These are phyloP conservation scores for Russula brevipes DNA, from an alignment of 768 basidiomycete species.

Conservation along the genomic window DNA sequence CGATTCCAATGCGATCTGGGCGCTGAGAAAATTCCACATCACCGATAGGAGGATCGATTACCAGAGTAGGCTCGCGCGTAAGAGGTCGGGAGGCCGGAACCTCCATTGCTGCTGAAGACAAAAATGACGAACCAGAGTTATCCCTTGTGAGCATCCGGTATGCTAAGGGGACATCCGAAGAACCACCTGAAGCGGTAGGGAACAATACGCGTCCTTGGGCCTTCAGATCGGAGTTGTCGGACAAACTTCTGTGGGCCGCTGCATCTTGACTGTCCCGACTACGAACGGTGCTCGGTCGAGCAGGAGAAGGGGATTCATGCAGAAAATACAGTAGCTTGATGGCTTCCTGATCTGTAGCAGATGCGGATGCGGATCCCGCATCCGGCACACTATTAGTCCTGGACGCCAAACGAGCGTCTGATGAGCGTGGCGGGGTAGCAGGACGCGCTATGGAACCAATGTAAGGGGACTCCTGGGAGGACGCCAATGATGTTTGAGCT, in stretches of 20 bases:
- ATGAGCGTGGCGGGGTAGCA: constrained; percentile 35
- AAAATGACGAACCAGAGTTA: constrained; percentile 38
- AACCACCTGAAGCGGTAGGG: constrained; percentile 34
- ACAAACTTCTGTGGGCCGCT: constrained; percentile 52
- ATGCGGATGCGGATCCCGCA: constrained; percentile 32
- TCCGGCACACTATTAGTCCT: constrained; percentile 25
- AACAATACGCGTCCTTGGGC: constrained; percentile 70
- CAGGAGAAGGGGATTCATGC: constrained; percentile 81
- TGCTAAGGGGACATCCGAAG: constrained; percentile 16
- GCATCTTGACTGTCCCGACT: constrained; percentile 46
- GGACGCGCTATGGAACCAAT: constrained; percentile 29
- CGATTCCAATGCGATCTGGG: background rate
- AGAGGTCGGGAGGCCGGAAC: constrained; percentile 6
- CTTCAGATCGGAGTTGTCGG: constrained; percentile 46
- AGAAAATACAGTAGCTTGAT: constrained; percentile 83
- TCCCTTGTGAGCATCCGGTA: constrained; percentile 30
- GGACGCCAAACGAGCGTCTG: constrained; percentile 23
- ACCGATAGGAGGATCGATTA: constrained; percentile 8
- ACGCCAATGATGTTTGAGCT: constrained; percentile 37
- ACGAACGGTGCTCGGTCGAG: constrained; percentile 49
- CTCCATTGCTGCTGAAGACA: constrained; percentile 26
- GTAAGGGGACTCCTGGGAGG: constrained; percentile 40
- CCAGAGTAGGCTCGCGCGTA: constrained; percentile 15
- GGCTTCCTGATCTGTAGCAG: constrained; percentile 66
- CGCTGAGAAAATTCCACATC: constrained; percentile 15